These are phyloP conservation scores for Pulveroboletus sp. DNA, from an alignment of 768 basidiomycete species.

Conservation along the genomic window DNA sequence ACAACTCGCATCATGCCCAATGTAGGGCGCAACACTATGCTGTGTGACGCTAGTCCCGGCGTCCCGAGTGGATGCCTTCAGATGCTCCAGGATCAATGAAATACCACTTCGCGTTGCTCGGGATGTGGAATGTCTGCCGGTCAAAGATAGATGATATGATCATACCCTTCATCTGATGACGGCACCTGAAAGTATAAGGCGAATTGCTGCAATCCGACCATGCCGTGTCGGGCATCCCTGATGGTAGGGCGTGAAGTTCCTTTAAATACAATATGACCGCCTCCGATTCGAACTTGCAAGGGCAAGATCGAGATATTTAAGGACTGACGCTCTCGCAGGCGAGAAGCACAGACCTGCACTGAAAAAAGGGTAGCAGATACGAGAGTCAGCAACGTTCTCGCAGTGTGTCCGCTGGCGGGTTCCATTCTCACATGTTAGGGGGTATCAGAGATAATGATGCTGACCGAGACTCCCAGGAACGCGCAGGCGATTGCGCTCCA, in stretches of 20 bases:
- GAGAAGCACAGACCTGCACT: conserved; percentile 53
- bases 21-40: conserved; percentile 4
- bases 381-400: conserved; percentile 11
- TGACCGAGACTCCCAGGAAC: conserved; percentile 57
- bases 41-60: conserved; percentile 8
- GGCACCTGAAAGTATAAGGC: conserved; percentile 57
- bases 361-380: conserved; percentile 10
- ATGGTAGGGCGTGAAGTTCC: conserved; percentile 78
- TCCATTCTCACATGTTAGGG: conserved; percentile 59
- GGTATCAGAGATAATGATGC: conserved; percentile 75
- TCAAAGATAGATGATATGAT: conserved; percentile 45
- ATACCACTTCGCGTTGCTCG: conserved; percentile 51
- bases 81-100: conserved; percentile 44
- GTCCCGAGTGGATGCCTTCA: conserved; percentile 32
- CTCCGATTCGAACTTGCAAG: conserved; percentile 2
- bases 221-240: conserved; percentile 50
- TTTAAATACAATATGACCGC: conserved; percentile 36
- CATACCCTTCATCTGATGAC: conserved; percentile 54
- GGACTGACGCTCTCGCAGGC: conserved; percentile 55
- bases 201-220: conserved; percentile 62
- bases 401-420: background rate
- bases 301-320: conserved; percentile 1
- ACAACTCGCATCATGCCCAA: conserved; percentile 5
- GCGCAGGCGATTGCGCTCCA: conserved; percentile 73
- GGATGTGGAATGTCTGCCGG: conserved; percentile 36